Evolutionary conservation across 164 flowering plant species (phyloP).

Genomic region (Umbellularia californica): DNA sequence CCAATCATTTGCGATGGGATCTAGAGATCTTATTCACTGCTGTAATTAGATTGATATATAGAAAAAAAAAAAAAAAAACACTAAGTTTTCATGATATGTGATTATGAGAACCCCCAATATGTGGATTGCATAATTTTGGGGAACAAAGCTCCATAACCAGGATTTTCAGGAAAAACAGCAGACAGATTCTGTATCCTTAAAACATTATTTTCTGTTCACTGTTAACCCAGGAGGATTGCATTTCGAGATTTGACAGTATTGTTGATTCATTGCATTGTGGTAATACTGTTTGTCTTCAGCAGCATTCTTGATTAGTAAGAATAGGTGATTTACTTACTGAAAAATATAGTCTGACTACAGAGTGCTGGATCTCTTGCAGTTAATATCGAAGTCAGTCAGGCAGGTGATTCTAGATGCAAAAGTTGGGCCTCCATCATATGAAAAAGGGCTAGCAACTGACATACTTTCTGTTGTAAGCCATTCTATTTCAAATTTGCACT

Average conservation of each 20-base stretch:
- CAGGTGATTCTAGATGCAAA: slow-evolving; percentile 87
- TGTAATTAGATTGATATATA: too few relatives aligned
- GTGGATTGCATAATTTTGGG: too few relatives aligned
- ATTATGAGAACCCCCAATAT: too few relatives aligned
- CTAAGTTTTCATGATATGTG: too few relatives aligned
- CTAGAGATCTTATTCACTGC: background rate
- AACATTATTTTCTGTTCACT: too few relatives aligned
- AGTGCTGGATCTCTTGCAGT: slow-evolving; percentile 27
- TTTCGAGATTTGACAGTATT: background rate
- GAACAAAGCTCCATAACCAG: too few relatives aligned
- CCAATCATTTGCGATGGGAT: background rate
- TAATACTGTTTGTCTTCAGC: background rate
- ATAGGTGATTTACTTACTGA: background rate
- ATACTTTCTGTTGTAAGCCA: slow-evolving; percentile 70
- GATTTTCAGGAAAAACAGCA: too few relatives aligned
- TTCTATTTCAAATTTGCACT: background rate
- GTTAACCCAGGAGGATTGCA: background rate
- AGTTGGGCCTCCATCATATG: slow-evolving; percentile 91
- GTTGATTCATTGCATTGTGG: background rate
- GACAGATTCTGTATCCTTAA: too few relatives aligned
- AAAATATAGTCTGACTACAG: background rate
- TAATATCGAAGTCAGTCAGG: slow-evolving; percentile 66
- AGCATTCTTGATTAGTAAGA: background rate
- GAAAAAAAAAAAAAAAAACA: too few relatives aligned
- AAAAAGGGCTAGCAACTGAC: slow-evolving; percentile 79